phyloP scores from a whole-genome alignment of 1,284 basidiomycete genomes.

The Xanthoconium separans region DNA sequence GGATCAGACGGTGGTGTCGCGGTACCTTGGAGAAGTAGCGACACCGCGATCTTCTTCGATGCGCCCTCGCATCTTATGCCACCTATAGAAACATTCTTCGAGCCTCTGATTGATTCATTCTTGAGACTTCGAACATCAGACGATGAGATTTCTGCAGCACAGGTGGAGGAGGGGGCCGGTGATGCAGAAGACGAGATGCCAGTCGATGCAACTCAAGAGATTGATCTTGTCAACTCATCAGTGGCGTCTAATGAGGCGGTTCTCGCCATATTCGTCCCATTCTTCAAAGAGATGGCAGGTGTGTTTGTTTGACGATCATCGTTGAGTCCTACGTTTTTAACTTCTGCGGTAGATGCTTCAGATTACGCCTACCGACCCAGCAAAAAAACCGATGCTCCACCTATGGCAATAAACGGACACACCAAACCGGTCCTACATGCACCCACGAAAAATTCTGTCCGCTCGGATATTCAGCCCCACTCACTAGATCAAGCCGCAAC shows the following conservation, averaged over 20 bases:
- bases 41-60: slow-evolving; percentile 58
- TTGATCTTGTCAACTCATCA: slow-evolving; percentile 11
- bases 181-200: slow-evolving; percentile 50
- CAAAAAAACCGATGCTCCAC: slow-evolving; percentile 5
- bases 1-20: slow-evolving; percentile 18
- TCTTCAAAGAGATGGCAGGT: slow-evolving; percentile 31
- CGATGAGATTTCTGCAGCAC: slow-evolving; percentile 25
- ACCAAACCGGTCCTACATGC: slow-evolving; percentile 9
- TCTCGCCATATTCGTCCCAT: slow-evolving; percentile 25
- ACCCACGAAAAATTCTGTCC: slow-evolving; percentile 20
- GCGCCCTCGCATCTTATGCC: slow-evolving; percentile 81
- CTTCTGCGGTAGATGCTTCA: slow-evolving; percentile 14
- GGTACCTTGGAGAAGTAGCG: slow-evolving; percentile 40
- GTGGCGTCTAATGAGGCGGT: slow-evolving; percentile 17
- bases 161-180: slow-evolving; percentile 14
- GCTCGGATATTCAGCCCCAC: slow-evolving; percentile 6
- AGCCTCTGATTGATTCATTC: slow-evolving; percentile 68
- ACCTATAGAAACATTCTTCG: slow-evolving; percentile 73
- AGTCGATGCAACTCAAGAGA: slow-evolving; percentile 33
- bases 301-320: background rate
- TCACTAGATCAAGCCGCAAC: slow-evolving; percentile 14
- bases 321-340: slow-evolving; percentile 3
- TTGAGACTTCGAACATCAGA: slow-evolving; percentile 43
- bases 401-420: slow-evolving; percentile 23
- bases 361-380: slow-evolving; percentile 21